Evolutionary conservation across 2,329 filamentous ascomycete genomes (phyloP).

Genomic region (Canariomyces notabilis): DNA sequence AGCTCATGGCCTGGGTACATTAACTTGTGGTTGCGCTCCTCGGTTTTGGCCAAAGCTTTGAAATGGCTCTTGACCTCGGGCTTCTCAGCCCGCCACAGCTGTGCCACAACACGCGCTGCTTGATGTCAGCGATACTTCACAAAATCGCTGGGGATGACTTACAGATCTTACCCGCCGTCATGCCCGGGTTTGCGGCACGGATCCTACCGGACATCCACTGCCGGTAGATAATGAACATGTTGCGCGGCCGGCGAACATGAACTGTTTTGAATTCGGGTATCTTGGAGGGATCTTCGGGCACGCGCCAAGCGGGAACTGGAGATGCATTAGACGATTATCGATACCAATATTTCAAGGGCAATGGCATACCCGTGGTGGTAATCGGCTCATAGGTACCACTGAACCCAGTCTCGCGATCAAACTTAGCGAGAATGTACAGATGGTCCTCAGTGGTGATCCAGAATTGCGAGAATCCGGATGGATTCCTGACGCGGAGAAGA

Average conservation of each 20-base stretch:
- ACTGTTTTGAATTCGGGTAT: slow-evolving; percentile 2
- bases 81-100: slow-evolving; percentile 12
- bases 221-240: slow-evolving; percentile 19
- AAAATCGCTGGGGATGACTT: neutral
- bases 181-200: slow-evolving; percentile 11
- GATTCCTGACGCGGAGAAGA: slow-evolving; percentile 7
- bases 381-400: slow-evolving; percentile 2
- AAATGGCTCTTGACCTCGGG: slow-evolving; percentile 9
- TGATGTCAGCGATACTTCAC: slow-evolving; percentile 3
- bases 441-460: slow-evolving; percentile 7
- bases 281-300: too few relatives aligned
- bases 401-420: too few relatives aligned
- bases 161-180: slow-evolving; percentile 17
- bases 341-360: neutral
- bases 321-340: neutral
- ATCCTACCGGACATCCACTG: slow-evolving; percentile 17
- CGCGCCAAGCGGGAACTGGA: neutral
- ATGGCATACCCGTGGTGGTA: slow-evolving; percentile 6
- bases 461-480: slow-evolving; percentile 3
- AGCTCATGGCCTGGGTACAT: slow-evolving; percentile 11
- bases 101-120: slow-evolving; percentile 11
- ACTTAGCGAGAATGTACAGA: slow-evolving; percentile 2
- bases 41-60: slow-evolving; percentile 11
- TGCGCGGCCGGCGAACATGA: slow-evolving; percentile 14
- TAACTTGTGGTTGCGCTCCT: slow-evolving; percentile 10